Percentiles rank a stretch among this genome's conserved stretches.
Conservation (phyloP, 2,329 filamentous ascomycete genomes). For the Paracorniculantispora psalliotae region DNA sequence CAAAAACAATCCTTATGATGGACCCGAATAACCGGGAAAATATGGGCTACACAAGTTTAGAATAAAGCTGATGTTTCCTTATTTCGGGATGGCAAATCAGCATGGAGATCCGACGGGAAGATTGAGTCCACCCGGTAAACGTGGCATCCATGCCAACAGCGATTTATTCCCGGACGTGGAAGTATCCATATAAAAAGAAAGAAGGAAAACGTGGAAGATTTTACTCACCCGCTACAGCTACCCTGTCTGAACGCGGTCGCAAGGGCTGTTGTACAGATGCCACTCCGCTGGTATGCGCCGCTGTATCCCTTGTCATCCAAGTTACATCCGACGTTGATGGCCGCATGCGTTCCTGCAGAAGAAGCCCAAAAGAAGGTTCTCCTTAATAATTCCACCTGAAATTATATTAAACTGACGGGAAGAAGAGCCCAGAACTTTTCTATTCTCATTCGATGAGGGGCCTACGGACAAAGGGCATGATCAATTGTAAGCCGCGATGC, state of each 20-base stretch:
- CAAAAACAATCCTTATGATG: background rate
- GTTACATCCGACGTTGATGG: background rate
- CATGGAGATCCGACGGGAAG: background rate
- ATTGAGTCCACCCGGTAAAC: background rate
- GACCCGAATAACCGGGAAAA: slow-evolving; percentile 2
- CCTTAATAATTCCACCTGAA: background rate
- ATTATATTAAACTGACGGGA: too few relatives aligned
- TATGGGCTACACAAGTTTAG: background rate
- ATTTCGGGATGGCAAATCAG: background rate
- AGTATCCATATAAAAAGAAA: background rate
- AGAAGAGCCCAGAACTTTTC: too few relatives aligned
- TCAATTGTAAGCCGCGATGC: too few relatives aligned
- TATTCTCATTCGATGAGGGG: too few relatives aligned
- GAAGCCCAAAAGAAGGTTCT: background rate
- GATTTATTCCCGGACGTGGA: background rate
- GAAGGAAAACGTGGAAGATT: background rate
- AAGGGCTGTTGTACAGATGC: background rate
- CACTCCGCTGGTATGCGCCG: background rate
- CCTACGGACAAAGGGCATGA: too few relatives aligned
- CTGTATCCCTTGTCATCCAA: background rate
- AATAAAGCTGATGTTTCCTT: background rate
- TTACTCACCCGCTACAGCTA: background rate
- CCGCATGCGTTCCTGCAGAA: background rate
- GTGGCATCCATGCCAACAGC: background rate
- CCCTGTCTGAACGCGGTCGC: background rate